Conservation (phyloP, 768 basidiomycete genomes). For the Suillus brevipes region DNA sequence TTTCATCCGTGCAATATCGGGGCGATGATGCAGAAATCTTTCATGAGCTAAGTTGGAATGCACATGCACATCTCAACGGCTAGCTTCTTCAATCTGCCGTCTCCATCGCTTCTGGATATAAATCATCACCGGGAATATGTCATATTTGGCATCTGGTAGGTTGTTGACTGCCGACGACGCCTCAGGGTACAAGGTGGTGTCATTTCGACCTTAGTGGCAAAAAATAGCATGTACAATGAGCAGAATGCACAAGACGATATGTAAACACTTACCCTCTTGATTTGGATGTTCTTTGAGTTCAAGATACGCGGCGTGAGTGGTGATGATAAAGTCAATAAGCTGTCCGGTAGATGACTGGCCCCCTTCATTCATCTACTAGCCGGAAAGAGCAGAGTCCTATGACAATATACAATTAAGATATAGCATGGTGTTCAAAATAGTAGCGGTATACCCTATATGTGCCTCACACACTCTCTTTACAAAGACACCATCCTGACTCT, state of each 20-base stretch:
- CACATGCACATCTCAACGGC: constrained; percentile 12
- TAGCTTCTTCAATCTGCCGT: constrained; percentile 67
- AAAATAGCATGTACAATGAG: neutral
- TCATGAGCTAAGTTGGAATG: neutral
- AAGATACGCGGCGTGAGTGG: constrained; percentile 83
- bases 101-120: constrained; percentile 91
- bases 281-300: constrained; percentile 66
- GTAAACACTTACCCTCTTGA: constrained; percentile 57
- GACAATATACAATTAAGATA: constrained; percentile 11
- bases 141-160: constrained; percentile 88
- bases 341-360: constrained; percentile 96
- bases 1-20: neutral
- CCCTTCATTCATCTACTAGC: constrained; percentile 99
- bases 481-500: constrained; percentile 82
- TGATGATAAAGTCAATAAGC: constrained; percentile 94
- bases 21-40: neutral
- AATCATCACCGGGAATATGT: constrained; percentile 86
- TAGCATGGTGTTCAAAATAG: constrained; percentile 1
- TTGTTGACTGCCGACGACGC: constrained; percentile 65
- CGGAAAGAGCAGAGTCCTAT: constrained; percentile 85
- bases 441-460: constrained; percentile 64
- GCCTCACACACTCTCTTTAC: constrained; percentile 93
- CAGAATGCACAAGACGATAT: constrained; percentile 28
- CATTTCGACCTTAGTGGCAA: constrained; percentile 76
- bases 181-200: constrained; percentile 74